Evolutionary conservation across 1,139 yeast genomes (phyloP).

Genomic region (Magnusiomyces fungicola): DNA sequence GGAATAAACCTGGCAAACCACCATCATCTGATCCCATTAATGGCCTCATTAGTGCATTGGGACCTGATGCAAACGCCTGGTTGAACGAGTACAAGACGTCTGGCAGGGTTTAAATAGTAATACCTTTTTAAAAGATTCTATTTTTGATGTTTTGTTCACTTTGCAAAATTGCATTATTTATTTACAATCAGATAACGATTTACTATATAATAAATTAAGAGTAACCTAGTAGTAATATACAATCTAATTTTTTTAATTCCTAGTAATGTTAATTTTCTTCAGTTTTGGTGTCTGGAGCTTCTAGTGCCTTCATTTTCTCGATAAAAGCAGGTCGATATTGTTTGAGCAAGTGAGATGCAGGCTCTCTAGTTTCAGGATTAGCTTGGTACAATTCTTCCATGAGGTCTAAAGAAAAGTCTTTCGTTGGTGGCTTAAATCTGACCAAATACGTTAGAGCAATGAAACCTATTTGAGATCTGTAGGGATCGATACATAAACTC

Average conservation of each 20-base stretch:
- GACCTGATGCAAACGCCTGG: constrained; percentile 28
- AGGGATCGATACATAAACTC: constrained; percentile 81
- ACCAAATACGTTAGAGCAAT: constrained; percentile 56
- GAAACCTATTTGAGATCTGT: constrained; percentile 69
- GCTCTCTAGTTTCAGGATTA: constrained; percentile 12
- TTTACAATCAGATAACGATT: no score
- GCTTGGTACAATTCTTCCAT: constrained; percentile 48
- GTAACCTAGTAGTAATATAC: no score
- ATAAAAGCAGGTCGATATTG: constrained; percentile 14
- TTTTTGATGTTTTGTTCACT: no score
- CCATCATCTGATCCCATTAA: constrained; percentile 17
- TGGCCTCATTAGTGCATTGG: constrained; percentile 25
- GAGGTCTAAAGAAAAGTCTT: constrained; percentile 55
- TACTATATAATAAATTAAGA: no score
- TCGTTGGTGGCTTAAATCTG: constrained; percentile 86
- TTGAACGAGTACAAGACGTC: constrained; percentile 25
- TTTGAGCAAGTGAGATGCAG: constrained; percentile 10
- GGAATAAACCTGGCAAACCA: constrained; percentile 20
- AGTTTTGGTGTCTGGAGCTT: no score
- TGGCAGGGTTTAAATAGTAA: constrained; percentile 22
- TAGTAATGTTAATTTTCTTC: no score
- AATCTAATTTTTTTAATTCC: no score
- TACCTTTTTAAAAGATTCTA: not conserved
- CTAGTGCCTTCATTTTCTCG: not conserved
- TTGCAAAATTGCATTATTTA: no score